Evolutionary conservation across 2,329 filamentous ascomycete species (phyloP), one percentile per base, ranked within the genome.

Genomic region (Chrysosporium queenslandicum): DNA sequence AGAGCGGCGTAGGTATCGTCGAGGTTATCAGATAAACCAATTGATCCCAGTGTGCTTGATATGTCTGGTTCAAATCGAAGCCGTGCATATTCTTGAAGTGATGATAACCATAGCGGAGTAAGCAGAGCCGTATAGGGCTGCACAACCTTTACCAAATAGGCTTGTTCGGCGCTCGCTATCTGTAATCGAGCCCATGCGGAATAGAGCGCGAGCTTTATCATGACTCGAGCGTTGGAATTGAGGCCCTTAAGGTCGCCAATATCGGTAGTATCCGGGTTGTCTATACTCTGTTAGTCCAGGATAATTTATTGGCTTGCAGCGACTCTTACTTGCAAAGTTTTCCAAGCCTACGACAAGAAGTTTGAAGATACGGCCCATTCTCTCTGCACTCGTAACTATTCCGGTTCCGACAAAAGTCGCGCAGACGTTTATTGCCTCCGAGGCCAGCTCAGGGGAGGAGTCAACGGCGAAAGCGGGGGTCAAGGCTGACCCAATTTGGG

Each of bases 351-450:
- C 84, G 4, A 96, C 87, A 1, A 98, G 77, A 0, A 94, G 85
- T 71, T 96, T 97, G 53, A 98, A 77, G 50, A 98, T 98, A 53
- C 92, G 85, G 20, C 92, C 92, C 92, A 98, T 98, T n/a, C 92
- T 82, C 60, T 98, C 94, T 7, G 97, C 82, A 67, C 97, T 92
- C 0, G 89, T 96, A 7, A 98, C 92, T 52, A 98, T 97, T 12
- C 92, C 92, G 0, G 91, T 96, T 0, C 91, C 86, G 62, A 98
- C 94, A 69, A 98, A 98, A 1, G 87, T 89, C n/a, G 91, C 92
- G 63, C 92, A 98, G 5, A 98, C 92, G 62, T 94, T 94, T 58
- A 98, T 87, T 14, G 94, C 92, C 65, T 96, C 91, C 0, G 92
- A 90, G 6, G 92, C 94, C 14, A 98, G 76, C 67, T 98, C 92